Evolutionary conservation across 106 monocot genomes (phyloP), one percentile per base, ranked within the genome.

Genomic region (Hemerocallis citrina): DNA sequence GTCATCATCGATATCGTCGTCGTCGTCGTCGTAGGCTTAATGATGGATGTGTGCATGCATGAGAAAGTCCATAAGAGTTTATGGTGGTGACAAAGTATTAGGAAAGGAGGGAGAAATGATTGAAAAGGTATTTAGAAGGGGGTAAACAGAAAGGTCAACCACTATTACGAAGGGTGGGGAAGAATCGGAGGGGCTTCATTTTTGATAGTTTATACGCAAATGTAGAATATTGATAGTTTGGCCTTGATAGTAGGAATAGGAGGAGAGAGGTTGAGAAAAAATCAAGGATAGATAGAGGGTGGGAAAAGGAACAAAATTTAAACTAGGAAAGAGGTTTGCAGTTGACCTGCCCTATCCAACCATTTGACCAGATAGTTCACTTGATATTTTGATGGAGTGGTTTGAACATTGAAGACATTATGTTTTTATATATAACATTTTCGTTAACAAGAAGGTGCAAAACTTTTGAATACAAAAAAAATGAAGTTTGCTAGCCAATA

Each of bases 191-290:
- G 40, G 17, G 34, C 0, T 63, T 33, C 28, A 42, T 28, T 25
- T 41, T 39, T 55, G 55, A 33, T 67, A 21, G 67, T 36, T 35
- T 35, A 27, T 58, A 45, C 32, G 58, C 59, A 68, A 68, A 31
- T 68, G 25, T 67, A 57, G 67, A 30, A 44, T 14, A 10, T 54
- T 68, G 28, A 10, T 57, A 2, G 14, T 41, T 43, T 21, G 30
- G 29, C 3, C 3, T 6, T 7, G 1, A 16, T 19, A 2, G 14
- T 19, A 31, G 6, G 40, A 38, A n/a, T n/a, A 43, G 33, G 8
- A 6, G 33, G 55, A 30, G 54, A 54, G 28, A 30, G 34, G 17
- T 15, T 5, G 34, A 34, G 56, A 11, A 34, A 11, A 34, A n/a
- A n/a, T n/a, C n/a, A 27, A 27, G 16, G 51, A 28, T 23, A 28